phyloP scores from a whole-genome alignment of 1,284 basidiomycete species.

The Fomitopsis pinicola region DNA sequence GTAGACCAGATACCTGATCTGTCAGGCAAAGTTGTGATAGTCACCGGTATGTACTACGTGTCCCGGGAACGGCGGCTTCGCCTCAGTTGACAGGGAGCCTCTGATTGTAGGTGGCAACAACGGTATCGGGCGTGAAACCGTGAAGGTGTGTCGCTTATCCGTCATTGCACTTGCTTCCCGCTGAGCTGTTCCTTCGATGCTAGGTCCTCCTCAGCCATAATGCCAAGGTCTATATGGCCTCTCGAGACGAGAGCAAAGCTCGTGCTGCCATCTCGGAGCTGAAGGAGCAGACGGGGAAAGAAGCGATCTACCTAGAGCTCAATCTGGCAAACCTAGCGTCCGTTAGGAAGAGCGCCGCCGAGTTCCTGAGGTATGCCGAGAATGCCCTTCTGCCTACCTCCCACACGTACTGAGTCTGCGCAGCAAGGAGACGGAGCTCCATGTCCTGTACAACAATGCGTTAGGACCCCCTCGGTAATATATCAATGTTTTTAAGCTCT shows the following conservation, averaged over 20 bases:
- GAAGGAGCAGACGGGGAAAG: conserved; percentile 30
- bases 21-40: conserved; percentile 33
- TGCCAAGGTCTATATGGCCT: conserved; percentile 50
- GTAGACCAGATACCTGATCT: conserved; percentile 33
- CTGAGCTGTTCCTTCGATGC: neutral
- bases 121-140: conserved; percentile 37
- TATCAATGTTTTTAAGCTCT: no score
- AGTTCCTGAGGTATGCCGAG: conserved; percentile 31
- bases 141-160: conserved; percentile 13
- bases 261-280: conserved; percentile 38
- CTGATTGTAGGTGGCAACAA: conserved; percentile 30
- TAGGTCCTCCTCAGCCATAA: conserved; percentile 39
- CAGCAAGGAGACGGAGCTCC: conserved; percentile 43
- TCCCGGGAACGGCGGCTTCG: neutral
- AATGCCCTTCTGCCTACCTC: neutral
- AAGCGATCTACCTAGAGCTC: conserved; percentile 40
- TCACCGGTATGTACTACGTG: conserved; percentile 28
- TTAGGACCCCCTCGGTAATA: conserved; percentile 20
- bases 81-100: no score
- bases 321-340: conserved; percentile 44
- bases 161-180: neutral
- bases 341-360: conserved; percentile 33
- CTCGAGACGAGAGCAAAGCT: conserved; percentile 41
- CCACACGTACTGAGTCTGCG: neutral
- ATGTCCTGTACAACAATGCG: conserved; percentile 53